Base-by-base conservation (phyloP, 768 basidiomycete genomes). In the Paxillus ammoniavirescens region DNA sequence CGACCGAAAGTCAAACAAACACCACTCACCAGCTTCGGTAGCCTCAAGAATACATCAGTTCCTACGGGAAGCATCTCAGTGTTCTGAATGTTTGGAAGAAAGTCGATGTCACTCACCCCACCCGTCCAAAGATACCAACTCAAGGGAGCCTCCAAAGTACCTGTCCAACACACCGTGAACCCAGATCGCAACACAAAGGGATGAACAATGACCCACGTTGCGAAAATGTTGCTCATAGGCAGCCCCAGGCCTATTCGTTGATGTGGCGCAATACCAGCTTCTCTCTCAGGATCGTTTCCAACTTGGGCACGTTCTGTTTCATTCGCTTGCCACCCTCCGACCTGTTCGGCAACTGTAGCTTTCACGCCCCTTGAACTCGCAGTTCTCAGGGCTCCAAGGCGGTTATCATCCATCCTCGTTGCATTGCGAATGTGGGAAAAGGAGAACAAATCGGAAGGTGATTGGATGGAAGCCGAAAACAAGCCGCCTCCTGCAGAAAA, bases 201-300 rank as follows among this genome's bases (percentile, higher is more conserved):
- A 21, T 23, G 46, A 56, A 46, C 17, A n/a, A 42, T 28, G 36
- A 69, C 82, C 53, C 61, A 90, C 81, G 85, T 91, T 54, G 91
- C 84, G 68, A 84, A 93, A 35, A 93, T 92, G 62, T 91, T 87
- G 66, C 91, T 90, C 90, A 93, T 91, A 0, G 91, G 90, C 17
- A 93, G 71, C 5, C 91, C 91, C 42, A 93, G 85, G 2, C 91
- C 91, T 52, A 93, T 87, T 41, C 80, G 76, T 42, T 80, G 79
- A 66, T 86, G 87, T 7, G 73, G 73, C 30, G 76, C 78, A 36
- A 79, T 74, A 4, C 76, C 76, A 9, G 73, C 75, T 37, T 73
- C 72, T 23, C 71, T 69, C 51, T 80, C 79, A 23, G 74, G 74
- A 56, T 75, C 71, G 30, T 69, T 60, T 31, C 56, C 49, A 38